Percentiles rank a stretch among this genome's conserved stretches.
These are phyloP conservation scores for Salix brachista DNA, from an alignment of 345 rosid species.

Conservation along the genomic window DNA sequence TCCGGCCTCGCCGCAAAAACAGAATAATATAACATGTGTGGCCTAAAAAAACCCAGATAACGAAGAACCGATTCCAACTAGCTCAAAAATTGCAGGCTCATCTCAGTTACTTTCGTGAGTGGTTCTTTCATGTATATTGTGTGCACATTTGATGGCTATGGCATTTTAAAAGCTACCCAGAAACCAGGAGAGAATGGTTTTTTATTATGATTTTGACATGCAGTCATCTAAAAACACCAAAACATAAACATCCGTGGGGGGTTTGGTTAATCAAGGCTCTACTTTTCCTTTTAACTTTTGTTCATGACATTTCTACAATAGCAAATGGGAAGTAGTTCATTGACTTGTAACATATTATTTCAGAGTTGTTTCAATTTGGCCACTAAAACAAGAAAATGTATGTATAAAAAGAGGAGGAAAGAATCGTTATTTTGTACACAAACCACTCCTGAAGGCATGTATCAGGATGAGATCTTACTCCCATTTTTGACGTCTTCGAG, in stretches of 20 bases:
- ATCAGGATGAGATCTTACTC: constrained; percentile 19
- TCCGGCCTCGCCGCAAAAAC: too few relatives aligned
- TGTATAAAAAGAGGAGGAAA: constrained; percentile 5
- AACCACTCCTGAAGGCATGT: not conserved
- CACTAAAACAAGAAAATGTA: not conserved
- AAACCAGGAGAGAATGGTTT: not conserved
- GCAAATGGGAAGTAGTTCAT: not conserved
- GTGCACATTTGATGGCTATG: not conserved
- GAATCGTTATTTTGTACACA: constrained; percentile 23
- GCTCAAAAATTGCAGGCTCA: not conserved
- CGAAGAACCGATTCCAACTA: not conserved
- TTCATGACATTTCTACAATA: not conserved
- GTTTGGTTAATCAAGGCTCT: not conserved
- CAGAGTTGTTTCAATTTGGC: not conserved
- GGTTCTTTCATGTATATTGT: not conserved
- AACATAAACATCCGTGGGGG: not conserved
- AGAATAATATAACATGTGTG: not conserved
- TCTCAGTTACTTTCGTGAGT: not conserved
- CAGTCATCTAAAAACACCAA: not conserved
- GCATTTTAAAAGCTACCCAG: not conserved
- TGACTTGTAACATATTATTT: not conserved
- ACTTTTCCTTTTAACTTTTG: not conserved
- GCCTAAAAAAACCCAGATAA: not conserved
- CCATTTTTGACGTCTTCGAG: constrained; percentile 49
- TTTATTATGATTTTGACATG: not conserved